Base-by-base conservation (phyloP, 495 filamentous ascomycete species). In the Penicillium cinerascens region DNA sequence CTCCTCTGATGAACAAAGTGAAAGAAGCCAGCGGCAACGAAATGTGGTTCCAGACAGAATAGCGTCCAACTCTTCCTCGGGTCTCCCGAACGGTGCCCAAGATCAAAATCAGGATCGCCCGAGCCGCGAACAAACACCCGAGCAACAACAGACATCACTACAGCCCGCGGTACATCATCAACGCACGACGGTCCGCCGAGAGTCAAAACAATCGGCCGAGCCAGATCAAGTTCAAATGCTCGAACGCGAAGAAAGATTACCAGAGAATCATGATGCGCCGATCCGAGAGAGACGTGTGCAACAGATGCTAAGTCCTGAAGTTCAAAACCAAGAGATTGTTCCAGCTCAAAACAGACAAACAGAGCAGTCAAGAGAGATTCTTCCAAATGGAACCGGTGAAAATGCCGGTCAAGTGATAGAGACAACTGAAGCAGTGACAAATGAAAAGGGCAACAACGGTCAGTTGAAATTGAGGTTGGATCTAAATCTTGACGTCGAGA, bases 381-480 rank as follows among this genome's bases (percentile, higher is more conserved):
- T 39, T 39, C 2, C 37, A 17, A 39, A 39, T 39, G 18, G 37
- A 6, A 39, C 37, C 2, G 13, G 22, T 22, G 16, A 16, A 13
- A 42, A 16, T 20, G 16, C 40, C 9, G 11, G n/a, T 17, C 40
- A 42, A 42, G 16, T 22, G 20, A 20, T 23, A 18, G 2, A 42
- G 17, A 42, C 16, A 4, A 42, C 40, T 7, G 40, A 42, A 22
- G 40, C 40, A 42, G 16, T 22, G 7, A 16, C 15, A 15, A n/a
- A 20, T 8, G 1, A 8, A 6, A 39, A 39, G 20, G 16, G 16
- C n/a, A n/a, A n/a, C 16, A 42, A 42, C 16, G 20, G 13, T 42
- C 16, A 18, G 40, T 29, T 92, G 44, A 78, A 77, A 59, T 56
- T 92, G 69, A 66, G 87, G 55, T 65, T 92, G 47, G 89, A n/a